A percentile compares a stretch with the other conserved stretches of the same genome.
phyloP scores from a whole-genome alignment of 805 yeast genomes.

The Kregervanrija fluxuum region DNA sequence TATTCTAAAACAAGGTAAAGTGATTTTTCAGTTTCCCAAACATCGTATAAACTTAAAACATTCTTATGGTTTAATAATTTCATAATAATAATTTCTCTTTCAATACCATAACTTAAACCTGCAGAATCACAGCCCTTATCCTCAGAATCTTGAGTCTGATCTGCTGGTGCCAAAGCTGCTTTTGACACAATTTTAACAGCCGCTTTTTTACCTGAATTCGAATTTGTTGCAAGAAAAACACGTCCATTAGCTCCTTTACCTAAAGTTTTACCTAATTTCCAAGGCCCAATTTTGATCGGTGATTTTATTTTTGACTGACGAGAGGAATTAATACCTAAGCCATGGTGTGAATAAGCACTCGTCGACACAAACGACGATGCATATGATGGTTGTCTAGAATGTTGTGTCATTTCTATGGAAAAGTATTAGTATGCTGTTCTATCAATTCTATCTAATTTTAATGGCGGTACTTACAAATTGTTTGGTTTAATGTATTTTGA shows the following conservation, averaged over 20 bases:
- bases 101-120: slow-evolving; percentile 75
- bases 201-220: slow-evolving; percentile 78
- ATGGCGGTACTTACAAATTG: too few species aligned
- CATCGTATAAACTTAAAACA: slow-evolving; percentile 73
- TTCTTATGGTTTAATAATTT: slow-evolving; percentile 72
- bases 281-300: slow-evolving; percentile 71
- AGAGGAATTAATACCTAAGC: slow-evolving; percentile 8
- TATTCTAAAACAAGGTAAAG: slow-evolving; percentile 86
- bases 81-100: slow-evolving; percentile 81
- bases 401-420: slow-evolving; percentile 26
- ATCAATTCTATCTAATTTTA: too few species aligned
- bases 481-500: too few species aligned
- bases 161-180: slow-evolving; percentile 39
- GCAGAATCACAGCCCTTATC: slow-evolving; percentile 39
- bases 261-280: slow-evolving; percentile 91
- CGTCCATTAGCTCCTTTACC: slow-evolving; percentile 98
- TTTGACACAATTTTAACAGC: slow-evolving; percentile 97
- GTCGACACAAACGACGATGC: slow-evolving; percentile 44
- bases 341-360: slow-evolving; percentile 10
- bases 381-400: slow-evolving; percentile 55
- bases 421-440: background rate
- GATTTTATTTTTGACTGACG: slow-evolving; percentile 18
- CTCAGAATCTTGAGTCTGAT: slow-evolving; percentile 18
- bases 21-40: slow-evolving; percentile 81
- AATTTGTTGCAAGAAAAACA: slow-evolving; percentile 85